Conservation (phyloP, 306 rosid species). For the Senna tora region DNA sequence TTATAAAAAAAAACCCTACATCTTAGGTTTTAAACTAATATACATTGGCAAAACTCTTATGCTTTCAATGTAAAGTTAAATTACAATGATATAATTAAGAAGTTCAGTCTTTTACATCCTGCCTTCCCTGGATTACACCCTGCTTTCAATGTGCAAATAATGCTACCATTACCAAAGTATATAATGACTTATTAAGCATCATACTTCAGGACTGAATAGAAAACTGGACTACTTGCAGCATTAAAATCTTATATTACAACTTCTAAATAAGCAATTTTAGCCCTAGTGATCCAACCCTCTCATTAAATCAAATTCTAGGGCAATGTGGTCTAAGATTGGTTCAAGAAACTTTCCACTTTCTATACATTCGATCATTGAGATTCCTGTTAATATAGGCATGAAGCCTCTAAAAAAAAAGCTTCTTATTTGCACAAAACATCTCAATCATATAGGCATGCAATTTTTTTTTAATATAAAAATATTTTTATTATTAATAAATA, state of each 20-base stretch:
- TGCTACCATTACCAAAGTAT: not conserved
- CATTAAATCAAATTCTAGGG: not conserved
- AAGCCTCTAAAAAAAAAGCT: not conserved
- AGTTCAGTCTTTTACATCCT: not conserved
- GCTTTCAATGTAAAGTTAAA: not conserved
- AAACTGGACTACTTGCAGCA: not conserved
- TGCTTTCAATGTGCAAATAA: too few relatives aligned
- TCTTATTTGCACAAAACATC: constrained; percentile 9
- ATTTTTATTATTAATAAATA: too few relatives aligned
- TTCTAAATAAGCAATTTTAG: not conserved
- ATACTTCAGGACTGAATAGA: not conserved
- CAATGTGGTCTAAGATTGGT: not conserved
- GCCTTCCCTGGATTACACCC: not conserved
- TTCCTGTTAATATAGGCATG: constrained; percentile 2
- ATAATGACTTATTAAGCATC: not conserved
- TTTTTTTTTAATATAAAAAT: too few relatives aligned
- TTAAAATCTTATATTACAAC: not conserved
- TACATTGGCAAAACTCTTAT: not conserved
- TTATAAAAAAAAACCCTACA: too few relatives aligned
- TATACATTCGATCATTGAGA: not conserved
- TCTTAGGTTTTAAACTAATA: not conserved
- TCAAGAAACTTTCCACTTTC: not conserved
- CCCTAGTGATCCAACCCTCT: not conserved
- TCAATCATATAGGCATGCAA: not conserved
- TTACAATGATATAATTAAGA: too few relatives aligned